A percentile compares a stretch with the other conserved stretches of the same genome.
Conservation (phyloP, 2,329 filamentous ascomycete genomes). For the Fusarium hainanense region DNA sequence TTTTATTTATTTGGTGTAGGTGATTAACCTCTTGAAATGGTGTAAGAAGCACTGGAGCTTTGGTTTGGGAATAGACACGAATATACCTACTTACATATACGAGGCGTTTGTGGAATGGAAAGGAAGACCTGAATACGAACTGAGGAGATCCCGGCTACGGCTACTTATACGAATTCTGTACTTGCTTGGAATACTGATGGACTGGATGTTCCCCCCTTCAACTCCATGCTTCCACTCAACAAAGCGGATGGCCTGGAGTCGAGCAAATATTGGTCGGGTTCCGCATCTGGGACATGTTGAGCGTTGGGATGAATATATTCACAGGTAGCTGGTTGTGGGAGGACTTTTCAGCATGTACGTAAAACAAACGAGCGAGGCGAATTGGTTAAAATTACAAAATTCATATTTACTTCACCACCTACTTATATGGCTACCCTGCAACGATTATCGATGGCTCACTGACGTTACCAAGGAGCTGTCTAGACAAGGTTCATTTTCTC, state of each 20-base stretch:
- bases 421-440: not conserved
- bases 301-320: slow-evolving; percentile 6
- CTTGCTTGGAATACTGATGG: not conserved
- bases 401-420: not conserved
- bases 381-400: slow-evolving; percentile 16
- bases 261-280: not conserved
- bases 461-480: too few relatives aligned
- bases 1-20: slow-evolving; percentile 9
- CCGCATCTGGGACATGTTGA: not conserved
- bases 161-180: not conserved
- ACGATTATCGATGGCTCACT: not conserved
- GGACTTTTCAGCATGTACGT: not conserved
- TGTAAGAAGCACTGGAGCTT: slow-evolving; percentile 19
- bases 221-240: slow-evolving; percentile 4
- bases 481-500: not conserved
- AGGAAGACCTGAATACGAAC: slow-evolving; percentile 19
- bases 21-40: slow-evolving; percentile 1
- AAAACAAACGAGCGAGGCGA: slow-evolving; percentile 12
- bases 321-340: not conserved
- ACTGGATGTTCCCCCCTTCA: not conserved
- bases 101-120: slow-evolving; percentile 41
- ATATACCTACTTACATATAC: slow-evolving; percentile 46
- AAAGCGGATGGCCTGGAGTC: slow-evolving; percentile 8
- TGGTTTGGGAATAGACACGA: slow-evolving; percentile 42
- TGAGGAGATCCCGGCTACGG: not conserved